Conservation (phyloP, 2,329 filamentous ascomycete species). For the Amylocarpus encephaloides region DNA sequence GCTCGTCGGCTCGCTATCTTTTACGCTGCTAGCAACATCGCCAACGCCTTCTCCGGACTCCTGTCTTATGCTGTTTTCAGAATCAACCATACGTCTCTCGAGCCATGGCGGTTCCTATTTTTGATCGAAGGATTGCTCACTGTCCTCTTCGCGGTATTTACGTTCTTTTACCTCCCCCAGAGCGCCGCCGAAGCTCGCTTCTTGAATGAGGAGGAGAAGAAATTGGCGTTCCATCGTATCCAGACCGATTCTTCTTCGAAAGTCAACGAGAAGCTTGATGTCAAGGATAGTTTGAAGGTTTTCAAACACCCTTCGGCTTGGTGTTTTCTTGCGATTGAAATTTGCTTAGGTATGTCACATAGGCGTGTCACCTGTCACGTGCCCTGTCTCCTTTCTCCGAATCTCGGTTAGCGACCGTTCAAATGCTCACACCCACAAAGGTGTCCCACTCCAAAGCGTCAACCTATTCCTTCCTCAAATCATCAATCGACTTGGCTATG, state of each 20-base stretch:
- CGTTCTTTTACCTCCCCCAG: constrained; percentile 33
- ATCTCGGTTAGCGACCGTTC: too few species aligned
- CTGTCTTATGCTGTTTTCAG: constrained; percentile 42
- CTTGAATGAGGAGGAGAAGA: constrained; percentile 29
- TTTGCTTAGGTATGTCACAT: constrained; percentile 45
- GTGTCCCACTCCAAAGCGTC: constrained; percentile 51
- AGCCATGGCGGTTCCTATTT: constrained; percentile 47
- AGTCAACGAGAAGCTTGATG: constrained; percentile 46
- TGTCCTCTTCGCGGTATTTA: constrained; percentile 30
- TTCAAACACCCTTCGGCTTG: constrained; percentile 41
- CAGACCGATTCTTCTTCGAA: constrained; percentile 57
- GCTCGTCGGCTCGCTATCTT: constrained; percentile 66
- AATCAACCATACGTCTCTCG: constrained; percentile 41
- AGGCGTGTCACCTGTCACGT: too few species aligned
- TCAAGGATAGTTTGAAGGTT: constrained; percentile 45
- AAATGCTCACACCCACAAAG: too few species aligned
- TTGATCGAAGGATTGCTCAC: constrained; percentile 37
- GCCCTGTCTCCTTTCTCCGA: too few species aligned
- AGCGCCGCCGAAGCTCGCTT: constrained; percentile 28
- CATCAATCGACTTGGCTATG: constrained; percentile 42
- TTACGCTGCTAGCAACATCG: constrained; percentile 70
- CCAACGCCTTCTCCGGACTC: constrained; percentile 52
- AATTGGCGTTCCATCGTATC: constrained; percentile 31
- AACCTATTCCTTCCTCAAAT: constrained; percentile 51
- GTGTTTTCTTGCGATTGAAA: constrained; percentile 45